phyloP scores from a whole-genome alignment of 2,329 filamentous ascomycete genomes.

The Nigrospora osmanthi region DNA sequence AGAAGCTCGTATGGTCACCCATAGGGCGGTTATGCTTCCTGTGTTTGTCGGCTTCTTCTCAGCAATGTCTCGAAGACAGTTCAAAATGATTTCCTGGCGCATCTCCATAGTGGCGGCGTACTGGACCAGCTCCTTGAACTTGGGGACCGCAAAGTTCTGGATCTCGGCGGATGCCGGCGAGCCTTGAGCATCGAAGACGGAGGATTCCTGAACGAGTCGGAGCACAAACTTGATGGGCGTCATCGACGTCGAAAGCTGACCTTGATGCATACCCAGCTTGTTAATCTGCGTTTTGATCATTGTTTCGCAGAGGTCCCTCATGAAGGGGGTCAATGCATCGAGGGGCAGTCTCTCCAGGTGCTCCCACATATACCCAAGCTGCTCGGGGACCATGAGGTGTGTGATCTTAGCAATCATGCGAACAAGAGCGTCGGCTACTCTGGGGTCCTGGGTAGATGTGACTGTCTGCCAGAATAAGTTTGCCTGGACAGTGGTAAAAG shows the following conservation, averaged over 20 bases:
- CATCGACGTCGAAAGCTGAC: constrained; percentile 10
- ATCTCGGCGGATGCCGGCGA: constrained; percentile 53
- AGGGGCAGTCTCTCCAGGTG: constrained; percentile 62
- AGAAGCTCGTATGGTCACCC: constrained; percentile 36
- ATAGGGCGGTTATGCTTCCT: constrained; percentile 65
- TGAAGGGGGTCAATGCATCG: constrained; percentile 50
- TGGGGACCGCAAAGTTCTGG: constrained; percentile 53
- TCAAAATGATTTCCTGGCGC: constrained; percentile 54
- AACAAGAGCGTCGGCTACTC: constrained; percentile 74
- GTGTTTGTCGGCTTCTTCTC: constrained; percentile 55
- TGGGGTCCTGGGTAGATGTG: constrained; percentile 71
- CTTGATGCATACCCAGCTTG: constrained; percentile 23
- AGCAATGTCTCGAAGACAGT: constrained; percentile 62
- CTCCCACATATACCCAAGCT: constrained; percentile 58
- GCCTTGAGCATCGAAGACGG: constrained; percentile 42
- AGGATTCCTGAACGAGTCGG: constrained; percentile 65
- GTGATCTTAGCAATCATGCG: constrained; percentile 49
- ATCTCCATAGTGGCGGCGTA: constrained; percentile 45
- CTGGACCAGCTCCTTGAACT: constrained; percentile 53
- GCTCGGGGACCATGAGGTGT: constrained; percentile 37
- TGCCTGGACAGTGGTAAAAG: constrained; percentile 64
- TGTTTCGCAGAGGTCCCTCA: constrained; percentile 53
- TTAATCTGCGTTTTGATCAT: constrained; percentile 42
- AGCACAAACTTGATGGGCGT: constrained; percentile 47
- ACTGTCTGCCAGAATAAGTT: constrained; percentile 82